Percentiles rank a stretch among this genome's conserved stretches.
Evolutionary conservation across 805 yeast species (phyloP).

Genomic region (Hanseniaspora thailandica): DNA sequence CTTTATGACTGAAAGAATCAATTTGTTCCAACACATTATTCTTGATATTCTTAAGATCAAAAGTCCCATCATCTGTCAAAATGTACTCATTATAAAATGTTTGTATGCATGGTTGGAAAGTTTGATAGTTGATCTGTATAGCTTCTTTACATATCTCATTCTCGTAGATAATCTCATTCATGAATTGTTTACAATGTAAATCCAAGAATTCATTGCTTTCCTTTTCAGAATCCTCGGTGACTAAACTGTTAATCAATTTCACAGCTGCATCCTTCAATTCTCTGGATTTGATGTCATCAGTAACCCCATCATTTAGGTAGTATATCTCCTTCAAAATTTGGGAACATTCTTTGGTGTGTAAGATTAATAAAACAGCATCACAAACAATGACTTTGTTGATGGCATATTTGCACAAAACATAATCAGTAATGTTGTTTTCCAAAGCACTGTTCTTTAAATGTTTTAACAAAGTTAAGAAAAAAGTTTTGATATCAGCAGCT

Average conservation of each 20-base stretch:
- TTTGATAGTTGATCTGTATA: not conserved
- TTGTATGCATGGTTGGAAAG: conserved; percentile 4
- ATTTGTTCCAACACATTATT: conserved; percentile 6
- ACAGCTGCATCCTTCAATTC: conserved; percentile 5
- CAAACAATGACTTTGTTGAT: conserved; percentile 4
- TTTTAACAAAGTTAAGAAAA: not conserved
- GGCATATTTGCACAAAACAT: not conserved
- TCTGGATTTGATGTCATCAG: not conserved
- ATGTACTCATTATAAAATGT: conserved; percentile 8
- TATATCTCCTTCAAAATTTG: not conserved
- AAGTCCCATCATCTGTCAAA: conserved; percentile 10
- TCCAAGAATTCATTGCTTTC: conserved; percentile 6
- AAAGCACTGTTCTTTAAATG: not conserved
- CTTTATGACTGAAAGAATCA: conserved; percentile 5
- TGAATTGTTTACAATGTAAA: conserved; percentile 3
- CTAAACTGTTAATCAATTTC: not conserved
- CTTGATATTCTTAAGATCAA: conserved; percentile 2
- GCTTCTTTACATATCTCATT: conserved; percentile 8
- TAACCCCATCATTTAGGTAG: not conserved
- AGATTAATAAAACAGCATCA: conserved; percentile 10
- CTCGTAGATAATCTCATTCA: conserved; percentile 11
- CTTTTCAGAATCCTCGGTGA: conserved; percentile 1
- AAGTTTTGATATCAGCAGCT: not conserved
- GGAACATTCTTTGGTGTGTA: not conserved
- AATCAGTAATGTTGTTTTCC: not conserved